Percentiles rank a stretch among this genome's conserved stretches.
Evolutionary conservation across 257 asterid species (phyloP).

Genomic region (Solanum corneliomulleri): DNA sequence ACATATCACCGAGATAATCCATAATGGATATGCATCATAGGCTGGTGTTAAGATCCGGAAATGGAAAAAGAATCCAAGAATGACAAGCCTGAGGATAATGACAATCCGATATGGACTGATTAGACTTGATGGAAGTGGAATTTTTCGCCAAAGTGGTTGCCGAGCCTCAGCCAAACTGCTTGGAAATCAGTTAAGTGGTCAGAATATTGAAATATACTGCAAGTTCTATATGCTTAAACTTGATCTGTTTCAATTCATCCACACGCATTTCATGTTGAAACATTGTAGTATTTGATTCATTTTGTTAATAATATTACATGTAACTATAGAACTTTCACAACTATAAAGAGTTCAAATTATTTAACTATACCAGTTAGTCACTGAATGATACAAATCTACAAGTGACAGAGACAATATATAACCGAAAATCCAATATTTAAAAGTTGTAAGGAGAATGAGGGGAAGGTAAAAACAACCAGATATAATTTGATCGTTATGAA

Average conservation of each 20-base stretch:
- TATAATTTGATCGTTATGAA: not conserved
- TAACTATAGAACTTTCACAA: not conserved
- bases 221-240: not conserved
- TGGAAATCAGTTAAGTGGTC: not conserved
- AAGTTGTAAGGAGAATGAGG: not conserved
- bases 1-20: constrained; percentile 75
- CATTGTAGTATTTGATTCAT: not conserved
- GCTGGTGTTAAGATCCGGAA: constrained; percentile 69
- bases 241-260: not conserved
- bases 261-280: not conserved
- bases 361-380: not conserved
- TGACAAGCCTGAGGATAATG: constrained; percentile 49
- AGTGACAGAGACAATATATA: not conserved
- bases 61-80: constrained; percentile 65
- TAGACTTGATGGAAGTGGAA: constrained; percentile 66
- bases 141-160: constrained; percentile 79
- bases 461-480: not conserved
- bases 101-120: constrained; percentile 74
- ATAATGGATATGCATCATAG: constrained; percentile 60
- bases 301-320: not conserved
- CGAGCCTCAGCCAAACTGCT: constrained; percentile 74
- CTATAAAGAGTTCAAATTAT: not conserved
- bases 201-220: not conserved
- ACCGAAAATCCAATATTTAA: not conserved
- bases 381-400: not conserved